phyloP scores from a whole-genome alignment of 2,329 filamentous ascomycete genomes.

The Aspergillus latus region DNA sequence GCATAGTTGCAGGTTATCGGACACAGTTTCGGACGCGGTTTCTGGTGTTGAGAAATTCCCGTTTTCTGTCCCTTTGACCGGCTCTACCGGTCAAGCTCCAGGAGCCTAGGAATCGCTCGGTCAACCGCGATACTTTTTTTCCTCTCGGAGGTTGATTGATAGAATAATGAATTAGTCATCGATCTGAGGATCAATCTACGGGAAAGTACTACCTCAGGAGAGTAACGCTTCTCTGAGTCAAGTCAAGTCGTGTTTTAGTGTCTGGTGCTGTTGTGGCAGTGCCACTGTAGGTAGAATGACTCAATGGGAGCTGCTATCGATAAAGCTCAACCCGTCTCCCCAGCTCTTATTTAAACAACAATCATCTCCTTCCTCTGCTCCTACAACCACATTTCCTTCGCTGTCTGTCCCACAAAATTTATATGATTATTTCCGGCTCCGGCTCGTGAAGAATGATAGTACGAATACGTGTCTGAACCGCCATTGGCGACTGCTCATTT shows the following conservation, averaged over 20 bases:
- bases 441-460: conserved; percentile 41
- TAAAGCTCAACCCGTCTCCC: conserved; percentile 27
- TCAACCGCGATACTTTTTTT: background rate
- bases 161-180: conserved; percentile 4
- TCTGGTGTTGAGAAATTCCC: conserved; percentile 2
- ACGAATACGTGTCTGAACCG: conserved; percentile 44
- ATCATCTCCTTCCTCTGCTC: background rate
- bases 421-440: conserved; percentile 2
- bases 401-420: too few species aligned
- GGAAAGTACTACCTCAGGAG: background rate
- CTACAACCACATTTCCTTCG: conserved; percentile 9
- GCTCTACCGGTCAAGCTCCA: background rate
- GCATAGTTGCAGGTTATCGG: background rate
- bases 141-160: background rate
- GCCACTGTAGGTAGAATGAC: conserved; percentile 11
- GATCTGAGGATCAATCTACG: background rate
- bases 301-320: conserved; percentile 31
- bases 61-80: background rate
- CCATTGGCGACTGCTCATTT: conserved; percentile 34
- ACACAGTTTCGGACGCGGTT: background rate
- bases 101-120: background rate
- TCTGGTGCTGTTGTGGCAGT: background rate
- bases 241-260: background rate
- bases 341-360: background rate
- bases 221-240: background rate